A percentile compares a stretch with the other conserved stretches of the same genome.
Evolutionary conservation across 768 basidiomycete species (phyloP).

Genomic region (Lactarius trivialis): DNA sequence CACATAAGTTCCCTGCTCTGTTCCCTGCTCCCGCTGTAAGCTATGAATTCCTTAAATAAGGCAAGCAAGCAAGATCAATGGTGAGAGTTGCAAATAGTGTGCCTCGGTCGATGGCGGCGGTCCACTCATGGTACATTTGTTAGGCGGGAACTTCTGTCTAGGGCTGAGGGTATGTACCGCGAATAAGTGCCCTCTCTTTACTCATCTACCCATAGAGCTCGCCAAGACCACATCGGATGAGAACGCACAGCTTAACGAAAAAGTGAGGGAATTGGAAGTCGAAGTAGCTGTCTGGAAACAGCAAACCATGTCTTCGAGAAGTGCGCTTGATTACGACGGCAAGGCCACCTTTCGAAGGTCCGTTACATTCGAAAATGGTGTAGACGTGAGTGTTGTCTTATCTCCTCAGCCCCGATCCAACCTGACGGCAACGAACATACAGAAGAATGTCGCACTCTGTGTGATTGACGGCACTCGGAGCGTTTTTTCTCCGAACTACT

Average conservation of each 20-base stretch:
- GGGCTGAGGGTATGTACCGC: conserved; percentile 11
- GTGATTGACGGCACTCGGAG: conserved; percentile 20
- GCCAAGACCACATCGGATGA: conserved; percentile 12
- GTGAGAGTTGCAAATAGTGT: conserved; percentile 3
- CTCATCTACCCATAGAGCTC: conserved; percentile 17
- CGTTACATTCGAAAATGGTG: background rate
- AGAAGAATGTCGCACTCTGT: conserved; percentile 12
- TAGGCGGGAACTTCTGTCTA: conserved; percentile 19
- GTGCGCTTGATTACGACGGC: background rate
- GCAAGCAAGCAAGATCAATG: conserved; percentile 17
- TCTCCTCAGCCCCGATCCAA: background rate
- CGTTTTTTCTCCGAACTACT: conserved; percentile 12
- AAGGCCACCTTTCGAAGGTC: background rate
- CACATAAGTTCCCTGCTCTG: background rate
- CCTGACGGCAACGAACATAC: background rate
- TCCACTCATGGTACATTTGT: background rate
- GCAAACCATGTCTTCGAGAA: conserved; percentile 12
- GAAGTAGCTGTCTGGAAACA: conserved; percentile 22
- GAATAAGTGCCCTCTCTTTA: background rate
- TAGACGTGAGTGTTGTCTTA: background rate
- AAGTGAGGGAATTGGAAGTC: conserved; percentile 19
- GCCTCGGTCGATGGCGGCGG: background rate
- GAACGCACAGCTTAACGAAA: conserved; percentile 12
- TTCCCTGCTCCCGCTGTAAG: conserved; percentile 2
- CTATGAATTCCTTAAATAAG: conserved; percentile 3